A percentile compares a stretch with the other conserved stretches of the same genome.
Conservation (phyloP, 306 rosid species). For the Prunus armeniaca region DNA sequence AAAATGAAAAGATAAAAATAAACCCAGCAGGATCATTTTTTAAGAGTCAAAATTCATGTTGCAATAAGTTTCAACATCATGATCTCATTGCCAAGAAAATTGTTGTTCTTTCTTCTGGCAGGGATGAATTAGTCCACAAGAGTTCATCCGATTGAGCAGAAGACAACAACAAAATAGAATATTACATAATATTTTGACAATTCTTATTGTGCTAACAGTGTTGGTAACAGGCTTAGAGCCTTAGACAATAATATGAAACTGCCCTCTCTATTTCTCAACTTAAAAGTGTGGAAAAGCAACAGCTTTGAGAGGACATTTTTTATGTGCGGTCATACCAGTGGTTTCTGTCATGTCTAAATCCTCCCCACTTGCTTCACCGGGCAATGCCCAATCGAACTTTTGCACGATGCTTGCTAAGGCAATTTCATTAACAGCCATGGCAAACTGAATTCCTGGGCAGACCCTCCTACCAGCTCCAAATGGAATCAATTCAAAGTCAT, state of each 20-base stretch:
- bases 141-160: too few species aligned
- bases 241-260: neutral
- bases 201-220: too few species aligned
- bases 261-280: neutral
- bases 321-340: constrained; percentile 20
- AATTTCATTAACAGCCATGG: constrained; percentile 26
- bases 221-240: too few species aligned
- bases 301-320: constrained; percentile 34
- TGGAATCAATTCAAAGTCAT: constrained; percentile 32
- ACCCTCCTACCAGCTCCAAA: constrained; percentile 31
- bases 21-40: too few species aligned
- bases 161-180: too few species aligned
- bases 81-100: too few species aligned
- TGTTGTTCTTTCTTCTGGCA: too few species aligned
- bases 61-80: too few species aligned
- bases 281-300: constrained; percentile 6
- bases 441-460: constrained; percentile 36
- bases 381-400: constrained; percentile 32
- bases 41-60: too few species aligned
- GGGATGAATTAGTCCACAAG: too few species aligned
- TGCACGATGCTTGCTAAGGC: constrained; percentile 33
- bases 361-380: constrained; percentile 15
- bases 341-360: constrained; percentile 40
- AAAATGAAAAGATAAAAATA: too few species aligned
- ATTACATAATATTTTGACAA: too few species aligned